A percentile compares a stretch with the other conserved stretches of the same genome.
Evolutionary conservation across 257 asterid species (phyloP).

Genomic region (Solanum corneliomulleri): DNA sequence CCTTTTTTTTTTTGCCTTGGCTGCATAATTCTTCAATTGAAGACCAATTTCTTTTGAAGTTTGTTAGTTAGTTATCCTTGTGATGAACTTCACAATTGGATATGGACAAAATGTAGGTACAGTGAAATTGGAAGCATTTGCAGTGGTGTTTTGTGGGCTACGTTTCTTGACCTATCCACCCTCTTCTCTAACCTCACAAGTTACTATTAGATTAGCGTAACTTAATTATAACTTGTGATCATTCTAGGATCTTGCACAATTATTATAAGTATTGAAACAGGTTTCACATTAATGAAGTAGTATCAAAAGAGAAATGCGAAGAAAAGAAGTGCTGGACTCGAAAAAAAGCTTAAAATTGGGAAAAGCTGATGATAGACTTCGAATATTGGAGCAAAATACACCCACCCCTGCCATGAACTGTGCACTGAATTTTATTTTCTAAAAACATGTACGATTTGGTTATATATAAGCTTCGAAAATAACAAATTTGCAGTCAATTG

Average conservation of each 20-base stretch:
- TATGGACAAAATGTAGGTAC: neutral
- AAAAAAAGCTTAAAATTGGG: neutral
- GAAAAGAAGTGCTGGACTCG: neutral
- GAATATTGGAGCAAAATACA: neutral
- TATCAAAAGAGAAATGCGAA: neutral
- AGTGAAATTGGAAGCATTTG: neutral
- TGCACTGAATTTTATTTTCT: neutral
- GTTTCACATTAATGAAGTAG: neutral
- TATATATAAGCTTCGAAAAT: neutral
- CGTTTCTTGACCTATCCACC: neutral
- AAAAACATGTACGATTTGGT: neutral
- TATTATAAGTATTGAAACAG: neutral
- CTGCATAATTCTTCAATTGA: neutral
- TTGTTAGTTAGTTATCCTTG: neutral
- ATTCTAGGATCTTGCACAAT: too few relatives aligned
- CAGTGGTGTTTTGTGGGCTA: neutral
- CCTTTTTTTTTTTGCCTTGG: neutral
- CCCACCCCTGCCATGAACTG: neutral
- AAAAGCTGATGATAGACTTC: neutral
- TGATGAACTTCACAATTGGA: neutral
- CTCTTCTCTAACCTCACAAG: neutral
- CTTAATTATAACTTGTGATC: neutral
- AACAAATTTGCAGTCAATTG: neutral
- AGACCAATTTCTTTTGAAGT: neutral
- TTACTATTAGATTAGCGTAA: neutral